Conservation (phyloP, 148 eudicot genomes). For the Selenicereus undatus region DNA sequence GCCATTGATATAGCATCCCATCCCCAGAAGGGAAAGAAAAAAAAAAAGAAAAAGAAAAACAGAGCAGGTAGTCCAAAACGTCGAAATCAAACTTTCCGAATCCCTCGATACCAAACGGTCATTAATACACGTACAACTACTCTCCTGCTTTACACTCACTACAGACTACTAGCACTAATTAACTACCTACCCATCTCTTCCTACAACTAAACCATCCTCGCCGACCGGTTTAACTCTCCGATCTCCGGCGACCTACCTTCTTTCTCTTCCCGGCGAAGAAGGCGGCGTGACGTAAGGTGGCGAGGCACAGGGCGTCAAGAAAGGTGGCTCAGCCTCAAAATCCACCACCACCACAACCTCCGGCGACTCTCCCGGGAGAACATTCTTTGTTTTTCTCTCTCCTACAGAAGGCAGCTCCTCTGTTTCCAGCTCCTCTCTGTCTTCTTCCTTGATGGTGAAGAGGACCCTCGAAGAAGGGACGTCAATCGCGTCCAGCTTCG, state of each 20-base stretch:
- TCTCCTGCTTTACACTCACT: constrained; percentile 8
- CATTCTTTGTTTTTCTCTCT: not conserved
- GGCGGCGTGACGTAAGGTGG: constrained; percentile 26
- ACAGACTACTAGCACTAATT: not conserved
- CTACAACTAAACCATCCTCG: not conserved
- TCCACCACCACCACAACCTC: constrained; percentile 6
- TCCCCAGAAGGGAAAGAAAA: no score
- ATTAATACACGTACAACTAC: constrained; percentile 18
- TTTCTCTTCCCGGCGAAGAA: constrained; percentile 19
- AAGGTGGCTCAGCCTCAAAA: constrained; percentile 27
- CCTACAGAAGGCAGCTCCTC: not conserved
- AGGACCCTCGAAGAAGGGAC: constrained; percentile 24
- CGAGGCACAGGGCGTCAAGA: constrained; percentile 27
- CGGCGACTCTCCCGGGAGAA: not conserved
- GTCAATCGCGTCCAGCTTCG: constrained; percentile 1
- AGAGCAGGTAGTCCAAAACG: not conserved
- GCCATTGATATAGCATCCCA: no score
- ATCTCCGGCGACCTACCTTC: not conserved
- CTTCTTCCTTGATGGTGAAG: constrained; percentile 31
- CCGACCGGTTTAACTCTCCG: not conserved
- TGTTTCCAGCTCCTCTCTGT: constrained; percentile 19
- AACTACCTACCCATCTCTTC: not conserved
- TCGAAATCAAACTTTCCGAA: constrained; percentile 2
- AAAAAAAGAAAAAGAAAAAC: no score
- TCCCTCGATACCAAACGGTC: not conserved